Evolutionary conservation across 1,139 yeast species (phyloP), one percentile per base, ranked within the genome.

Genomic region (Citeromyces siamensis): DNA sequence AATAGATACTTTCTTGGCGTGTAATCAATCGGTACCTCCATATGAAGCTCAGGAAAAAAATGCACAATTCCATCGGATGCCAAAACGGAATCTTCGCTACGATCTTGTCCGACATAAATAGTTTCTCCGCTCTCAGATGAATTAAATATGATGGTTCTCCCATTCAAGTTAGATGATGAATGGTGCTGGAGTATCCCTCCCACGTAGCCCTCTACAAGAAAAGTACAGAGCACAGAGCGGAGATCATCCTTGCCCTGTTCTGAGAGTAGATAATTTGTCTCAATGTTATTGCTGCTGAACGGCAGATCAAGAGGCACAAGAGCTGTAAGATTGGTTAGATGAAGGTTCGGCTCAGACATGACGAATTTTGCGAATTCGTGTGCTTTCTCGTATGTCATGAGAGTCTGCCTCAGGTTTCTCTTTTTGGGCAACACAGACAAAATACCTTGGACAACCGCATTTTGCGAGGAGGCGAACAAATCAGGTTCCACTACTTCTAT

Each of bases 401-500:
- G 10, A 5, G 28, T 4, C 13, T 23, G 5, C 7, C 22, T 43
- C 44, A 46, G 16, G 4, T 40, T 39, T n/a, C 40, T 40, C 16
- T 47, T 42, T 9, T 51, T 45, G 3, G 35, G 40, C 4, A 82
- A 48, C 5, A 77, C 49, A 6, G 59, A 49, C 42, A 78, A 79
- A 3, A 84, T 62, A 0, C 85, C 90, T 42, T 84, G 94, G 6
- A 88, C 75, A 19, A 73, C 72, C 0, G 94, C 80, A 44, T 76
- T 64, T 46, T 77, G 83, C 37, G 77, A 73, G 32, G 71, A 69
- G 2, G 95, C 90, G 40, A 60, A 58, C 34, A 79, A 53, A 50
- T 85, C 85, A 0, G 66, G 53, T 23, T 79, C 85, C 3, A 82
- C 70, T 3, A 85, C 66, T 1, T 68, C 62, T 1, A 65, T 52